Evolutionary conservation across 1,284 basidiomycete genomes (phyloP).

Genomic region (Marasmius fiardii): DNA sequence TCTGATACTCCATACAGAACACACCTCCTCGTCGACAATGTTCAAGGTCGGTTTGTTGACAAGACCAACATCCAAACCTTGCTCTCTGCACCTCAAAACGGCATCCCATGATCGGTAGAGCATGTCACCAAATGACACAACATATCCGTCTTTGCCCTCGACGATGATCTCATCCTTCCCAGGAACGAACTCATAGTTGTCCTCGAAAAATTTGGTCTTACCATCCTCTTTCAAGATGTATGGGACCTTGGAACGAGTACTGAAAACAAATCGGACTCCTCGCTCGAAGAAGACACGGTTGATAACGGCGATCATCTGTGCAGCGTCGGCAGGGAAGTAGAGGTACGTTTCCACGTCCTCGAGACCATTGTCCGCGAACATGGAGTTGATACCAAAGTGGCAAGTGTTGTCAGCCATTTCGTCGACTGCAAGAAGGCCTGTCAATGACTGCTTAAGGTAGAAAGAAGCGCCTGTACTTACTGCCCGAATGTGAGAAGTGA

Average conservation of each 20-base stretch:
- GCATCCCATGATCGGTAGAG: constrained; percentile 80
- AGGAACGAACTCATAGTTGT: constrained; percentile 73
- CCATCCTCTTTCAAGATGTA: constrained; percentile 80
- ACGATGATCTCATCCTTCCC: constrained; percentile 77
- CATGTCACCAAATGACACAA: constrained; percentile 81
- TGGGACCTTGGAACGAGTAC: constrained; percentile 83
- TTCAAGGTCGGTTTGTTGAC: constrained; percentile 85
- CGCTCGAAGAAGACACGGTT: constrained; percentile 77
- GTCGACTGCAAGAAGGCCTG: constrained; percentile 41
- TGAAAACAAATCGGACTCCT: constrained; percentile 81
- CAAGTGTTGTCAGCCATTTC: constrained; percentile 85
- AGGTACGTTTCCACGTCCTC: constrained; percentile 73
- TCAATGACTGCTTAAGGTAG: constrained; percentile 2
- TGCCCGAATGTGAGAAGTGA: constrained; percentile 87
- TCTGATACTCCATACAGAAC: constrained; percentile 4
- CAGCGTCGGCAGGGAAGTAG: constrained; percentile 82
- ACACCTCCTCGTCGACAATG: constrained; percentile 74
- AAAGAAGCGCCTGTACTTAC: constrained; percentile 31
- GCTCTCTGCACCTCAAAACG: constrained; percentile 64
- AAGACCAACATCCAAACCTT: constrained; percentile 76
- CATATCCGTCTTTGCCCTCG: constrained; percentile 71
- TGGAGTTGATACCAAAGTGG: constrained; percentile 78
- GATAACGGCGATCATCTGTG: constrained; percentile 78
- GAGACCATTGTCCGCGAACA: constrained; percentile 85
- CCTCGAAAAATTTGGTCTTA: constrained; percentile 61